Evolutionary conservation across 225 moss, liverwort and hornwort genomes (phyloP).

Genomic region (Thuidium tamariscinum): DNA sequence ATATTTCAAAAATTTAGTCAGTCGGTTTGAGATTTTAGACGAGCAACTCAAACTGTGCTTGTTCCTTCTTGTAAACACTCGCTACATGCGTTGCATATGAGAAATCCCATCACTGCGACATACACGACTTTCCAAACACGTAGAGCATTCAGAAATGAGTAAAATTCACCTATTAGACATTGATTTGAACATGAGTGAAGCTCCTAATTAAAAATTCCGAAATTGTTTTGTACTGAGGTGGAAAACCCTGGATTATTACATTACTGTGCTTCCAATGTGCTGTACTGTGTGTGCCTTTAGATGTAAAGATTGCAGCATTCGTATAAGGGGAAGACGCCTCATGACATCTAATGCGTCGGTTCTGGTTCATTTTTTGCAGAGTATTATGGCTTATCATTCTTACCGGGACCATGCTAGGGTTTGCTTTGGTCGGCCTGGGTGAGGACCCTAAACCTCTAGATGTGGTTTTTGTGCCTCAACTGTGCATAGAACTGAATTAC

Average conservation of each 20-base stretch:
- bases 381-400: slow-evolving; percentile 10
- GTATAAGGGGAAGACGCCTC: background rate
- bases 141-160: background rate
- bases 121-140: background rate
- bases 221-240: no score
- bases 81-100: background rate
- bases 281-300: background rate
- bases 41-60: background rate
- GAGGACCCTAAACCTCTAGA: background rate
- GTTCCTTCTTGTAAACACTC: background rate
- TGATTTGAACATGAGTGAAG: background rate
- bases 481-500: background rate
- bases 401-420: slow-evolving; percentile 11
- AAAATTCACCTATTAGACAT: no score
- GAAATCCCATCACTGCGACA: background rate
- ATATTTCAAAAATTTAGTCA: background rate
- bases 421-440: slow-evolving; percentile 25
- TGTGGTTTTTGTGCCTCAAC: background rate
- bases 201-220: background rate
- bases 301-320: background rate
- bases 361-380: slow-evolving; percentile 16
- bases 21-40: background rate
- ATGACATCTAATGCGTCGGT: background rate
- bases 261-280: background rate
- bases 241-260: background rate